These are phyloP conservation scores for Tylopilus balloui DNA, from an alignment of 768 basidiomycete species.

Conservation along the genomic window DNA sequence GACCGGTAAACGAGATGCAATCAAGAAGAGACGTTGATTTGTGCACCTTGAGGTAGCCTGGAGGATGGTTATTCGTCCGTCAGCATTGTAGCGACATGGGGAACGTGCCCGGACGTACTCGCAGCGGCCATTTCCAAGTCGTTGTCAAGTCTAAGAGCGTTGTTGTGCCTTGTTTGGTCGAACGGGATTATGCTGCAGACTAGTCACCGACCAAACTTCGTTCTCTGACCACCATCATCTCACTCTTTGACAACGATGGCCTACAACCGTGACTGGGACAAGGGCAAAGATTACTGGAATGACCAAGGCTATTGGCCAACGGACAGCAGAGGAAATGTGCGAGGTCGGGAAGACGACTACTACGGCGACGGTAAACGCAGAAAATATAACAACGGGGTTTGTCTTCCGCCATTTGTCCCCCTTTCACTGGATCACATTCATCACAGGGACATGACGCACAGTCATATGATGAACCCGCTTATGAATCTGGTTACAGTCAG, in stretches of 20 bases:
- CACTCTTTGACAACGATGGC: slow-evolving; percentile 44
- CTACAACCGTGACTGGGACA: slow-evolving; percentile 85
- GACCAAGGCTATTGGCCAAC: slow-evolving; percentile 43
- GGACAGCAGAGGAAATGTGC: slow-evolving; percentile 36
- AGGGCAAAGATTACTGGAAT: slow-evolving; percentile 61
- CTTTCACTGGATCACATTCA: slow-evolving; percentile 6
- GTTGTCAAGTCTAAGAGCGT: slow-evolving; percentile 17
- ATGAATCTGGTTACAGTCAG: slow-evolving; percentile 32
- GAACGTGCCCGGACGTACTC: slow-evolving; percentile 37
- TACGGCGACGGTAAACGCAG: slow-evolving; percentile 70
- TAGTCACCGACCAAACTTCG: slow-evolving; percentile 10
- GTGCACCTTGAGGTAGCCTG: slow-evolving; percentile 58
- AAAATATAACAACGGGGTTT: slow-evolving; percentile 73
- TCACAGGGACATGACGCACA: slow-evolving; percentile 51
- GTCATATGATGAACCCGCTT: slow-evolving; percentile 44
- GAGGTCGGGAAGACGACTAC: slow-evolving; percentile 66
- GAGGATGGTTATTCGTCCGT: slow-evolving; percentile 14
- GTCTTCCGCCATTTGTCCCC: slow-evolving; percentile 23
- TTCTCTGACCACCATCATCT: slow-evolving; percentile 23
- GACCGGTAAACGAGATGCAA: slow-evolving; percentile 1
- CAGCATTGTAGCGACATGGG: slow-evolving; percentile 4
- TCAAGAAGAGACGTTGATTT: neutral
- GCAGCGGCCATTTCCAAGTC: slow-evolving; percentile 58
- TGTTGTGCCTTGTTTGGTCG: slow-evolving; percentile 32
- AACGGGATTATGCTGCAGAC: slow-evolving; percentile 1